Evolutionary conservation across 2,329 filamentous ascomycete genomes (phyloP).

Genomic region (Westerdykella sp.): DNA sequence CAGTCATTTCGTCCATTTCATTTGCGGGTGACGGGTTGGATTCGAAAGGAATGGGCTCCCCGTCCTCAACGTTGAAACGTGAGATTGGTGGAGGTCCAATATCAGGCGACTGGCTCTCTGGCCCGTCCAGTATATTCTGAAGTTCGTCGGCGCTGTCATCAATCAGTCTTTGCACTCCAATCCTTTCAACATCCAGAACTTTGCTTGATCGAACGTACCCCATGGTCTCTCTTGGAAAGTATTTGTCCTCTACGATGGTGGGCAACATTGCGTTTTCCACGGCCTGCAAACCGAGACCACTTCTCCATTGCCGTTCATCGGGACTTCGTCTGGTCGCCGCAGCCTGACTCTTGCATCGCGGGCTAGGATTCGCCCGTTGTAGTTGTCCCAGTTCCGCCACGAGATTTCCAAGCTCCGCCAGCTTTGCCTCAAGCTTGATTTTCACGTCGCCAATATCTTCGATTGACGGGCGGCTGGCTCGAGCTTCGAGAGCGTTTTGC

Average conservation of each 20-base stretch:
- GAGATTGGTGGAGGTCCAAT: slow-evolving; percentile 55
- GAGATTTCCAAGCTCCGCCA: slow-evolving; percentile 62
- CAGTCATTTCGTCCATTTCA: slow-evolving; percentile 24
- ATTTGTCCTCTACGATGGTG: slow-evolving; percentile 64
- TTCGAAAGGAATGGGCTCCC: slow-evolving; percentile 45
- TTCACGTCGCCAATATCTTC: slow-evolving; percentile 66
- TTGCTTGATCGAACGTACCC: slow-evolving; percentile 47
- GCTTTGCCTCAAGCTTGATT: slow-evolving; percentile 63
- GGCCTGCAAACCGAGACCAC: slow-evolving; percentile 37
- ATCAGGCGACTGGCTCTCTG: slow-evolving; percentile 58
- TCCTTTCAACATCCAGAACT: background rate
- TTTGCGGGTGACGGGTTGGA: slow-evolving; percentile 19
- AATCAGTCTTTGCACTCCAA: slow-evolving; percentile 11
- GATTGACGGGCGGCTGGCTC: slow-evolving; percentile 53
- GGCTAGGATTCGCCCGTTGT: slow-evolving; percentile 16
- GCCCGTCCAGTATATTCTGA: slow-evolving; percentile 46
- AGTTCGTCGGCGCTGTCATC: slow-evolving; percentile 54
- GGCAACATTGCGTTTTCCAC: slow-evolving; percentile 54
- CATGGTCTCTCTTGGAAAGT: slow-evolving; percentile 61
- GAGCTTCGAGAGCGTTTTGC: slow-evolving; percentile 60
- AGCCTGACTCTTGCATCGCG: slow-evolving; percentile 46
- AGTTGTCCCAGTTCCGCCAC: slow-evolving; percentile 57
- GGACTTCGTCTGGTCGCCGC: slow-evolving; percentile 43
- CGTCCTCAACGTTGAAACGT: slow-evolving; percentile 46
- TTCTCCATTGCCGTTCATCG: slow-evolving; percentile 51